Evolutionary conservation across 345 rosid species (phyloP).

Genomic region (Linum usitatissimum): DNA sequence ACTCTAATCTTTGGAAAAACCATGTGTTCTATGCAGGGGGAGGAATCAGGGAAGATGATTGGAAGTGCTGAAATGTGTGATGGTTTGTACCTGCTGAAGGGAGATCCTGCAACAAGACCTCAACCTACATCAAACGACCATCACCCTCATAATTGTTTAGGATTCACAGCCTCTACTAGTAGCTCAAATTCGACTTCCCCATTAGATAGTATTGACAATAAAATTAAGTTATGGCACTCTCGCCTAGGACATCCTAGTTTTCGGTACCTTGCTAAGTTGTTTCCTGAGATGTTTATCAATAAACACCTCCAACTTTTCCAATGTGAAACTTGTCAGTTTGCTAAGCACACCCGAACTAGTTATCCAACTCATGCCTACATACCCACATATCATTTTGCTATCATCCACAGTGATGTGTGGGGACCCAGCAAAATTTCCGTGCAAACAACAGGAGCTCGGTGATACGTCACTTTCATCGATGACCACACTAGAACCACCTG

Average conservation of each 20-base stretch:
- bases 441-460: not conserved
- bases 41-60: not conserved
- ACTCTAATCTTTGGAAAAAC: not conserved
- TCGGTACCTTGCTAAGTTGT: not conserved
- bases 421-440: not conserved
- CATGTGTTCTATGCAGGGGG: not conserved
- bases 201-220: not conserved
- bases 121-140: no score
- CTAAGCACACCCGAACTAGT: not conserved
- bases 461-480: not conserved
- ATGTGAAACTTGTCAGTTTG: not conserved
- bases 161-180: not conserved
- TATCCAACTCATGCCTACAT: not conserved
- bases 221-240: conserved; percentile 7
- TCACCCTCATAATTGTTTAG: no score
- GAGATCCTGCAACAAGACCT: not conserved
- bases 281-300: not conserved
- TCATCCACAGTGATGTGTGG: conserved; percentile 4
- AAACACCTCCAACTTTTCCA: not conserved
- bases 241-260: conserved; percentile 11
- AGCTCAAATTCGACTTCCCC: no score
- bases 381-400: not conserved
- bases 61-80: not conserved
- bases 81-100: not conserved
- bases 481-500: conserved; percentile 4